Evolutionary conservation across 257 asterid genomes (phyloP).

Genomic region (Nicotiana benthamiana): DNA sequence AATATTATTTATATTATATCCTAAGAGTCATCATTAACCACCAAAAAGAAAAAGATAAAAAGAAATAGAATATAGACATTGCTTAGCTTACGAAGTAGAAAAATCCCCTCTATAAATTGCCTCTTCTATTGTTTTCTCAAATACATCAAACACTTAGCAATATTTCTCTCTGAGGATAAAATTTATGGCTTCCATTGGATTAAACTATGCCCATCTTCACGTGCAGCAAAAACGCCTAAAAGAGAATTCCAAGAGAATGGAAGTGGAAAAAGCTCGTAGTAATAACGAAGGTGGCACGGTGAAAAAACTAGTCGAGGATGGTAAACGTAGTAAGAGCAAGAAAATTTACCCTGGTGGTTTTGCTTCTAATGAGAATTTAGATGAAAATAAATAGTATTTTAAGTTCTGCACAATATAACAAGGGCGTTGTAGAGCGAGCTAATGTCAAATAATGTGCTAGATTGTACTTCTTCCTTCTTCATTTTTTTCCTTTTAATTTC

Average conservation of each 20-base stretch:
- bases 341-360: slow-evolving; percentile 31
- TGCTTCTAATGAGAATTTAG: slow-evolving; percentile 4
- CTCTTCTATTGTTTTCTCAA: background rate
- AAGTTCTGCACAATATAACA: background rate
- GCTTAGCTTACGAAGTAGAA: background rate
- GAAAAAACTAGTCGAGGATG: slow-evolving; percentile 10
- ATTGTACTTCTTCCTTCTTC: no score
- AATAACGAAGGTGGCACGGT: background rate
- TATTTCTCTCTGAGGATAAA: background rate
- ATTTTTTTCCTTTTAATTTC: no score
- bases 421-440: background rate
- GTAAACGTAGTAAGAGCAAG: slow-evolving; percentile 15
- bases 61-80: background rate
- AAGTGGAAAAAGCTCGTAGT: slow-evolving; percentile 20
- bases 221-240: slow-evolving; percentile 38
- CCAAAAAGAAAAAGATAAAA: background rate
- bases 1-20: background rate
- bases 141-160: background rate
- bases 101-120: slow-evolving; percentile 28
- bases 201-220: slow-evolving; percentile 30
- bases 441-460: background rate
- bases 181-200: slow-evolving; percentile 42
- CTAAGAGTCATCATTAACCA: background rate
- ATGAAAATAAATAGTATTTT: background rate
- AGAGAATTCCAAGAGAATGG: slow-evolving; percentile 23